These are phyloP conservation scores for Metschnikowia sp. DNA, from an alignment of 805 yeast species.

Conservation along the genomic window DNA sequence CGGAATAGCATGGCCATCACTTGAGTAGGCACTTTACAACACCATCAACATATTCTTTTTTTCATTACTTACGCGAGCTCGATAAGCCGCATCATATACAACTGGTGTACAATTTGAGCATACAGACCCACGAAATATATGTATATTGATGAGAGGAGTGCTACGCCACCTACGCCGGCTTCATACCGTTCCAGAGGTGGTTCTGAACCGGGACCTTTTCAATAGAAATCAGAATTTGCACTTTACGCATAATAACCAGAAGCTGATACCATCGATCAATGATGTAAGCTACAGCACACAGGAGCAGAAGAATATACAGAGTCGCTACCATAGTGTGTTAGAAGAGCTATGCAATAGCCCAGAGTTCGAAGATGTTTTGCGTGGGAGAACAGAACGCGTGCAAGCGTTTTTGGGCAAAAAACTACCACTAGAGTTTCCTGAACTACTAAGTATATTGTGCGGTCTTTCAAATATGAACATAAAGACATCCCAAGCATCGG, in stretches of 20 bases:
- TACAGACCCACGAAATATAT: neutral
- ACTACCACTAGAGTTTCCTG: slow-evolving; percentile 24
- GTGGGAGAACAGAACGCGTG: slow-evolving; percentile 17
- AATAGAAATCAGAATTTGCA: slow-evolving; percentile 10
- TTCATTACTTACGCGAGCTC: no score
- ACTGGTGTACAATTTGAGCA: neutral
- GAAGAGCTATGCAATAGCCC: slow-evolving; percentile 11
- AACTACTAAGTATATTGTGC: slow-evolving; percentile 25
- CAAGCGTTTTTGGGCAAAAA: slow-evolving; percentile 25
- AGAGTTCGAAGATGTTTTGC: slow-evolving; percentile 8
- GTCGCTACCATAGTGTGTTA: slow-evolving; percentile 4
- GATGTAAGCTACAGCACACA: neutral
- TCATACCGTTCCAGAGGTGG: slow-evolving; percentile 12
- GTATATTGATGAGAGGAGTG: slow-evolving; percentile 8
- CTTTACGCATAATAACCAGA: slow-evolving; percentile 10
- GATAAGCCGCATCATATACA: no score
- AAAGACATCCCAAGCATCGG: slow-evolving; percentile 6
- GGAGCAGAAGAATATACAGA: slow-evolving; percentile 1
- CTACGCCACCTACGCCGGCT: slow-evolving; percentile 10
- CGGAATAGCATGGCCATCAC: no score
- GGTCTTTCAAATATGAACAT: slow-evolving; percentile 27
- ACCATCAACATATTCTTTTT: no score
- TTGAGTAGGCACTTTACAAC: no score
- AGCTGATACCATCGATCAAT: neutral
- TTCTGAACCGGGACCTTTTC: slow-evolving; percentile 26